Evolutionary conservation across 164 flowering plant species (phyloP).

Genomic region (Piper betle): DNA sequence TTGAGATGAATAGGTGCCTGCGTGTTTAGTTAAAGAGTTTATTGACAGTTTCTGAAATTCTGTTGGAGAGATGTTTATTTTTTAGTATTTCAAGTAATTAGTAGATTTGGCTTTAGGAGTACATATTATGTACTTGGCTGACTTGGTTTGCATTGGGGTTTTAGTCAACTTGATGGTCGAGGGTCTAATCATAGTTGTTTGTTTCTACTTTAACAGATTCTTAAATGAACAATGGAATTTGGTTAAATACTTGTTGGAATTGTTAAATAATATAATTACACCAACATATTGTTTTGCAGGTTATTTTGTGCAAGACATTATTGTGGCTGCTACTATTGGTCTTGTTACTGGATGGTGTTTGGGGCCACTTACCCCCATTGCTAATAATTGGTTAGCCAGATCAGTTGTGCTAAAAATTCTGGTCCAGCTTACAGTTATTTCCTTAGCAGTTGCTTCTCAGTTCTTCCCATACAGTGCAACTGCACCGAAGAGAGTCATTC

Average conservation of each 20-base stretch:
- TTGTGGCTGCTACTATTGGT: slow-evolving; percentile 70
- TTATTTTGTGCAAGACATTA: slow-evolving; percentile 58
- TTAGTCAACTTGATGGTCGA: no score
- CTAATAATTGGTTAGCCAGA: slow-evolving; percentile 66
- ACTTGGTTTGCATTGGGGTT: no score
- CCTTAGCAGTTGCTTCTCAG: slow-evolving; percentile 80
- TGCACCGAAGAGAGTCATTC: slow-evolving; percentile 86
- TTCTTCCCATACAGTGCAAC: slow-evolving; percentile 74
- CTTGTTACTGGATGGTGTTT: slow-evolving; percentile 67
- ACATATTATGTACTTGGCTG: no score
- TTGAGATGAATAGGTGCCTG: no score
- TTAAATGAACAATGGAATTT: neutral
- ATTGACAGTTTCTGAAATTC: no score
- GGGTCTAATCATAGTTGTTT: no score
- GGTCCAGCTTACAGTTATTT: slow-evolving; percentile 55
- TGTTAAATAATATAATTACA: neutral
- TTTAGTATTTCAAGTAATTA: no score
- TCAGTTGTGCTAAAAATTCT: slow-evolving; percentile 47
- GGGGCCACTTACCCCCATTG: slow-evolving; percentile 75
- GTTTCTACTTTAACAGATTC: no score
- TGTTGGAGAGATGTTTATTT: no score
- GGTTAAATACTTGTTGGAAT: neutral
- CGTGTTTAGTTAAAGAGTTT: no score
- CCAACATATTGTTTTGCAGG: slow-evolving; percentile 40
- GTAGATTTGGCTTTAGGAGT: no score